Conservation (phyloP, 768 basidiomycete species). For the Russula abietina region DNA sequence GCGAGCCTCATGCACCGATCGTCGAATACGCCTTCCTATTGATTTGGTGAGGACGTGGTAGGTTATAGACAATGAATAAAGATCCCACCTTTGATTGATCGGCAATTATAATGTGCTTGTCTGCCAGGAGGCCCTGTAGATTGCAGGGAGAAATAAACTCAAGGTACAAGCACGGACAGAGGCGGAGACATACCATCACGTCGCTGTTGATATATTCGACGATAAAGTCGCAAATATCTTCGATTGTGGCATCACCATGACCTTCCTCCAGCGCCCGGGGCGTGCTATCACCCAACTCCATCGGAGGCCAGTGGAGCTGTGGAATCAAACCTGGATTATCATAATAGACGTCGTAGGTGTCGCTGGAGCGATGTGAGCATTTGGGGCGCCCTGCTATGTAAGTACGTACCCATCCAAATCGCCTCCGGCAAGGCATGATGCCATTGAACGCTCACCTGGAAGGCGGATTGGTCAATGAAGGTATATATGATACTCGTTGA, state of each 20-base stretch:
- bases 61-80: background rate
- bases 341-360: conserved; percentile 55
- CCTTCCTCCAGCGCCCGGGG: conserved; percentile 21
- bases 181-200: conserved; percentile 48
- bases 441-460: conserved; percentile 53
- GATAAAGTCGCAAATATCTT: conserved; percentile 74
- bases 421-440: conserved; percentile 69
- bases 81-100: conserved; percentile 62
- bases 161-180: background rate
- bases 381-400: background rate
- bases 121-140: conserved; percentile 59
- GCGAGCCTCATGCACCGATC: conserved; percentile 52
- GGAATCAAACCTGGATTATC: conserved; percentile 51
- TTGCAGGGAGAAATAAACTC: background rate
- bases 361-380: conserved; percentile 37
- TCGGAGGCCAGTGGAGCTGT: conserved; percentile 31
- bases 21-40: conserved; percentile 58
- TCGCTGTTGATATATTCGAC: conserved; percentile 83
- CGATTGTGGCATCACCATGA: conserved; percentile 45
- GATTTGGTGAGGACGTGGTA: background rate
- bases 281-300: conserved; percentile 40
- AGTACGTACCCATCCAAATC: conserved; percentile 66
- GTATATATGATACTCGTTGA: background rate
- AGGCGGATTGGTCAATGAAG: background rate
- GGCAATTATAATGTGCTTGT: conserved; percentile 63